Evolutionary conservation across 2,329 filamentous ascomycete genomes (phyloP), one percentile per base, ranked within the genome.

Genomic region (Dactylellina sp.): DNA sequence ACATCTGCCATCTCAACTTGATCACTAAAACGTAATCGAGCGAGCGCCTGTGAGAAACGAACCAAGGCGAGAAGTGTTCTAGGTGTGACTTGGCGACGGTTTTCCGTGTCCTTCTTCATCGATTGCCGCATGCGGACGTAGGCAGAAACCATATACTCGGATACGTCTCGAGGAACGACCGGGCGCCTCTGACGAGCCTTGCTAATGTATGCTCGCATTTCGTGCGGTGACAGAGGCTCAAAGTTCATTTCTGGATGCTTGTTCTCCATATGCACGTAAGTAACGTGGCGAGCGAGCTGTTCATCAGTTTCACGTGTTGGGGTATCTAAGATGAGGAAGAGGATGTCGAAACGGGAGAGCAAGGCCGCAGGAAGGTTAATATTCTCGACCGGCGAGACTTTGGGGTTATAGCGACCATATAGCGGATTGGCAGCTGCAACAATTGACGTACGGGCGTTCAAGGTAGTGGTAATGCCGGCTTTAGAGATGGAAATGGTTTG

Each of bases 341-440:
- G 87, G 77, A 99, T 87, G 81, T 99, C 95, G 82, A 99, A 99
- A 87, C 95, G 92, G 71, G 94, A 97, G 62, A 99, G 87, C 18
- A 99, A 88, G 18, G 95, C 95, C 16, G 95, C 95, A n/a, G 95
- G 95, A 42, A 99, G 89, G 82, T 99, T 99, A 83, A 99, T 99
- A 82, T 99, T 99, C 82, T 99, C 95, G 24, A 99, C 93, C 0
- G 95, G 95, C 0, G 94, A 97, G 78, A 99, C 91, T 76, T 93
- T 92, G 65, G 95, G 95, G 83, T 99, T 99, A 85, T 99, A 99
- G 75, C 95, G 92, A 76, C 95, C 95, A 80, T 99, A 99, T 44
- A 99, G 87, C 68, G 95, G 95, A 83, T 99, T 99, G 77, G 95
- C 95, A 18, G 95, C 95, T 16, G 95, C 94, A 14, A 99, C 87